A percentile compares a stretch with the other conserved stretches of the same genome.
Evolutionary conservation across 306 rosid species (phyloP).

Genomic region (Amphicarpaea edgeworthii): DNA sequence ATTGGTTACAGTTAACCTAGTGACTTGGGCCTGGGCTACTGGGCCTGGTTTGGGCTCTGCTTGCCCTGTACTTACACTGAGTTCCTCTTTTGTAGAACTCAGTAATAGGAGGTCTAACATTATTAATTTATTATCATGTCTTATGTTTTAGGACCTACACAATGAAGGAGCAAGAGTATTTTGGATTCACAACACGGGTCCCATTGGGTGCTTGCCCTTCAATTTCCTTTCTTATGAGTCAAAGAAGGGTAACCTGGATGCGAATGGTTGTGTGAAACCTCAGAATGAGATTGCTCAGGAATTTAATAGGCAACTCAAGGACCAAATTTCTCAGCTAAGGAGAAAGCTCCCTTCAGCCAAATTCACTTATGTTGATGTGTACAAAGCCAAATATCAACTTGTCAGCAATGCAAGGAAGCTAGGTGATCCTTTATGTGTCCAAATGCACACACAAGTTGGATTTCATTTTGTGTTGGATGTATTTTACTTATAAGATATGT

Average conservation of each 20-base stretch:
- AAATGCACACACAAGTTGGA: not conserved
- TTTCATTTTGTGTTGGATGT: not conserved
- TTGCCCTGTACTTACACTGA: too few relatives aligned
- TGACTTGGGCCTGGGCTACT: too few relatives aligned
- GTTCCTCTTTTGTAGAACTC: too few relatives aligned
- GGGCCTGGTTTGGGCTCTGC: too few relatives aligned
- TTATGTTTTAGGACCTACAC: constrained; percentile 62
- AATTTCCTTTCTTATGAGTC: constrained; percentile 52
- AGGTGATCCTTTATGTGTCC: constrained; percentile 46
- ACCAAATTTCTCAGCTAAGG: constrained; percentile 45
- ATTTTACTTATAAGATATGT: too few relatives aligned
- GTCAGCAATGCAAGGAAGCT: constrained; percentile 60
- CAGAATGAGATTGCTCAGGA: constrained; percentile 69
- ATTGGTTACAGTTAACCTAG: too few relatives aligned
- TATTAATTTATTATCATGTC: not conserved
- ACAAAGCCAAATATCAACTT: constrained; percentile 64
- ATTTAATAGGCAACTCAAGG: constrained; percentile 72
- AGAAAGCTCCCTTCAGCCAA: constrained; percentile 56
- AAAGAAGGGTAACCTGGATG: constrained; percentile 57
- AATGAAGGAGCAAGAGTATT: constrained; percentile 70
- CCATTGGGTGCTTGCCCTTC: constrained; percentile 76
- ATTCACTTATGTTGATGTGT: constrained; percentile 65
- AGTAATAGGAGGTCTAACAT: too few relatives aligned
- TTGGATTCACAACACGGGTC: constrained; percentile 83
- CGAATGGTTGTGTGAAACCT: constrained; percentile 64